These are phyloP conservation scores for Alternaria atra DNA, from an alignment of 2,329 filamentous ascomycete genomes.

Conservation along the genomic window DNA sequence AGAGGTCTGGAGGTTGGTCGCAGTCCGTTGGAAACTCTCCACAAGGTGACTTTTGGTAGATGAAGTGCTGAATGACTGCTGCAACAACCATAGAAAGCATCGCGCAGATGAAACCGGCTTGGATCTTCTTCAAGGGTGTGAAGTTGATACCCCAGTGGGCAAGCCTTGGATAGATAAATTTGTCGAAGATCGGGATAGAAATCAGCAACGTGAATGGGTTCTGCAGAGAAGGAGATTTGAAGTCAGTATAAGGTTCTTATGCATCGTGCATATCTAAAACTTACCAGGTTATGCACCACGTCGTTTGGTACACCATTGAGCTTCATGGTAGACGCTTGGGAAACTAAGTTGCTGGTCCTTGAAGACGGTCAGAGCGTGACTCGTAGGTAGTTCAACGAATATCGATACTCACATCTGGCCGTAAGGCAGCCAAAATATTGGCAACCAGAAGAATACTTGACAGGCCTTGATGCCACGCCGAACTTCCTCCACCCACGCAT, in stretches of 20 bases:
- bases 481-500: slow-evolving; percentile 74
- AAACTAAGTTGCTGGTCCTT: slow-evolving; percentile 67
- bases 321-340: slow-evolving; percentile 61
- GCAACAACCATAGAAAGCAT: slow-evolving; percentile 68
- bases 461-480: slow-evolving; percentile 35
- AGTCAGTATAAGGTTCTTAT: not conserved
- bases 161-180: slow-evolving; percentile 71
- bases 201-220: slow-evolving; percentile 79
- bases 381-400: not conserved
- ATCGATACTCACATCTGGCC: slow-evolving; percentile 55
- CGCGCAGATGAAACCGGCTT: slow-evolving; percentile 72
- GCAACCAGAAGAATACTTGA: slow-evolving; percentile 60
- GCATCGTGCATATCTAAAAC: not conserved
- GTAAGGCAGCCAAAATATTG: slow-evolving; percentile 64
- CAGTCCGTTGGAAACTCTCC: slow-evolving; percentile 52
- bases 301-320: slow-evolving; percentile 76
- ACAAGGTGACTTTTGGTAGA: slow-evolving; percentile 57
- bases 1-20: slow-evolving; percentile 53
- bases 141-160: slow-evolving; percentile 70
- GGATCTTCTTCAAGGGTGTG: slow-evolving; percentile 78
- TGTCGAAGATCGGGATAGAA: slow-evolving; percentile 72
- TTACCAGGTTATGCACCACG: slow-evolving; percentile 71
- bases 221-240: not conserved
- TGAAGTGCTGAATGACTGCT: slow-evolving; percentile 64
- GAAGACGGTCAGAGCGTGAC: not conserved